Conservation (phyloP, 164 flowering plant genomes). For the Malania oleifera region DNA sequence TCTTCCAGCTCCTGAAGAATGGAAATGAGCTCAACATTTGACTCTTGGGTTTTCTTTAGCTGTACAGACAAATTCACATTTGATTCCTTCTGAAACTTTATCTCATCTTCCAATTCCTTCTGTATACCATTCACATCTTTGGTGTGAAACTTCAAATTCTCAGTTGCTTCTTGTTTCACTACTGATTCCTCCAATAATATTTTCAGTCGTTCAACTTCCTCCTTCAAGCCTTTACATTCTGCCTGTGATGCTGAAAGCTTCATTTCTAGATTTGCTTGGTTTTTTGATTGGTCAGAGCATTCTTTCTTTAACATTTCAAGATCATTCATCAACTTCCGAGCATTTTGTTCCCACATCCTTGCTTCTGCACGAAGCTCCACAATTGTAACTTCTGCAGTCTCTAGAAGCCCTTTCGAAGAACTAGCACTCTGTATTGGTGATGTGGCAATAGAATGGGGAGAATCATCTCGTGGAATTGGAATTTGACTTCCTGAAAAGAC, state of each 20-base stretch:
- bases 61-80: constrained; percentile 55
- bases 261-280: constrained; percentile 39
- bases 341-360: constrained; percentile 82
- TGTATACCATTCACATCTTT: constrained; percentile 23
- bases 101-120: constrained; percentile 53
- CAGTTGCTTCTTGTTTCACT: constrained; percentile 24
- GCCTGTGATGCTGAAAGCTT: constrained; percentile 59
- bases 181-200: constrained; percentile 31
- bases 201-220: constrained; percentile 52
- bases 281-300: constrained; percentile 51
- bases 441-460: constrained; percentile 18
- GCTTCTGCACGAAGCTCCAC: constrained; percentile 73
- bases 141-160: constrained; percentile 23
- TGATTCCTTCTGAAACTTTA: constrained; percentile 53
- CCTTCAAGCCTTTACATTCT: constrained; percentile 56
- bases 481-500: constrained; percentile 21
- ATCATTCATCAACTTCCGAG: constrained; percentile 62
- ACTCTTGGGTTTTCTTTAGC: constrained; percentile 66
- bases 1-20: constrained; percentile 83
- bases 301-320: constrained; percentile 53
- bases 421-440: constrained; percentile 28
- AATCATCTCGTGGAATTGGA: constrained; percentile 20
- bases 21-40: constrained; percentile 79
- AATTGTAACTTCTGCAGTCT: constrained; percentile 63
- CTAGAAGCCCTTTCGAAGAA: constrained; percentile 51